Conservation (phyloP, 1,284 basidiomycete genomes). For the Termitomyces sp. region DNA sequence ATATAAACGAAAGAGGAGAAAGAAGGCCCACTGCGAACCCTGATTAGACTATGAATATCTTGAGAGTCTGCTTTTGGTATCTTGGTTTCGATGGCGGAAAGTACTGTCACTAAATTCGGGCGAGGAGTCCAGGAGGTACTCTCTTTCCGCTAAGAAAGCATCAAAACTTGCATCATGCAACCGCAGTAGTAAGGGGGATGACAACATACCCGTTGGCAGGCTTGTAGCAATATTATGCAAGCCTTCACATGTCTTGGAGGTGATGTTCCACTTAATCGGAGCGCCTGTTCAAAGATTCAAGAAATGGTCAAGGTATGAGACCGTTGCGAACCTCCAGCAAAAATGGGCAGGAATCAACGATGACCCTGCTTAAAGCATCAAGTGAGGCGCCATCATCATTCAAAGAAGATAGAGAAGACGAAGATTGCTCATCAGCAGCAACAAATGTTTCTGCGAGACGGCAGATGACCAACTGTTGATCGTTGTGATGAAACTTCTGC, state of each 20-base stretch:
- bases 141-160: constrained; percentile 40
- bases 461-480: constrained; percentile 41
- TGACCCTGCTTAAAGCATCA: constrained; percentile 34
- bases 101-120: constrained; percentile 33
- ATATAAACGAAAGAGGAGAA: constrained; percentile 37
- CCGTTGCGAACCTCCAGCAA: constrained; percentile 44
- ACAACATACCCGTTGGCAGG: constrained; percentile 39
- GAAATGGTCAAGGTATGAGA: neutral
- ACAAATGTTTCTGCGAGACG: constrained; percentile 36
- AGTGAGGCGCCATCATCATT: constrained; percentile 21
- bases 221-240: constrained; percentile 36
- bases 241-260: constrained; percentile 31
- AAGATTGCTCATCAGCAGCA: constrained; percentile 25
- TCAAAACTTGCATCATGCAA: constrained; percentile 1
- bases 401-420: neutral
- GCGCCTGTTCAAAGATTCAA: constrained; percentile 14
- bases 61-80: constrained; percentile 27
- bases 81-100: constrained; percentile 36
- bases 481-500: constrained; percentile 38
- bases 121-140: constrained; percentile 41
- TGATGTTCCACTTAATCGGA: constrained; percentile 28
- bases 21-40: constrained; percentile 61
- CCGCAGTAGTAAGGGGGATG: neutral
- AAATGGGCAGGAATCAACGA: constrained; percentile 42
- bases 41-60: constrained; percentile 50